These are phyloP conservation scores for Wickerhamiella azyma DNA, from an alignment of 805 yeast genomes.

Conservation along the genomic window DNA sequence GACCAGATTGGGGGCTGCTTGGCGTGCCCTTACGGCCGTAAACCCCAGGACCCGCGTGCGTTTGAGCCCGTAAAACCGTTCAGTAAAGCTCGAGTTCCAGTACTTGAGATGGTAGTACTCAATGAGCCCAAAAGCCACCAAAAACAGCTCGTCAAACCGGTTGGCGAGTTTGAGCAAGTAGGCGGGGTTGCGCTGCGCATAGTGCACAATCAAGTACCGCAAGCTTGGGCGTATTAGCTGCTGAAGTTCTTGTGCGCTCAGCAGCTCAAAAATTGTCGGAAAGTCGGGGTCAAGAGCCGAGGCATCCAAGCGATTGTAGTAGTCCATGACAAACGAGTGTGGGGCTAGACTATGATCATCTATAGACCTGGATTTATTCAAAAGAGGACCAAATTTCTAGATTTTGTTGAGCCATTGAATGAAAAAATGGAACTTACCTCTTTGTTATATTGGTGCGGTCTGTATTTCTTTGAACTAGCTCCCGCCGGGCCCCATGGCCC, in stretches of 20 bases:
- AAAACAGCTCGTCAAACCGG: conserved; percentile 63
- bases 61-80: conserved; percentile 82
- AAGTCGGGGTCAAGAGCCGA: conserved; percentile 56
- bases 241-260: conserved; percentile 70
- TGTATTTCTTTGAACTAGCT: too few species aligned
- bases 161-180: conserved; percentile 47
- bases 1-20: conserved; percentile 27
- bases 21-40: conserved; percentile 20
- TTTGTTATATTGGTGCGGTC: too few species aligned
- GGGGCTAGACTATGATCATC: not conserved
- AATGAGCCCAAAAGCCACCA: conserved; percentile 43
- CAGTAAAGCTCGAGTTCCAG: conserved; percentile 82
- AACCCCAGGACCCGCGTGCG: conserved; percentile 31
- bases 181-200: conserved; percentile 66
- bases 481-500: conserved; percentile 7
- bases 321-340: conserved; percentile 40
- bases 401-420: conserved; percentile 14
- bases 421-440: too few species aligned
- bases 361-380: too few species aligned
- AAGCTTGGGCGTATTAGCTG: conserved; percentile 68
- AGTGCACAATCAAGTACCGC: conserved; percentile 65
- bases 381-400: conserved; percentile 1
- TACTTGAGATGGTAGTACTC: conserved; percentile 57
- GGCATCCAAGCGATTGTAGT: conserved; percentile 67
- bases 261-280: conserved; percentile 81